Conservation (phyloP, 305 asterid genomes). For the Withania somnifera region DNA sequence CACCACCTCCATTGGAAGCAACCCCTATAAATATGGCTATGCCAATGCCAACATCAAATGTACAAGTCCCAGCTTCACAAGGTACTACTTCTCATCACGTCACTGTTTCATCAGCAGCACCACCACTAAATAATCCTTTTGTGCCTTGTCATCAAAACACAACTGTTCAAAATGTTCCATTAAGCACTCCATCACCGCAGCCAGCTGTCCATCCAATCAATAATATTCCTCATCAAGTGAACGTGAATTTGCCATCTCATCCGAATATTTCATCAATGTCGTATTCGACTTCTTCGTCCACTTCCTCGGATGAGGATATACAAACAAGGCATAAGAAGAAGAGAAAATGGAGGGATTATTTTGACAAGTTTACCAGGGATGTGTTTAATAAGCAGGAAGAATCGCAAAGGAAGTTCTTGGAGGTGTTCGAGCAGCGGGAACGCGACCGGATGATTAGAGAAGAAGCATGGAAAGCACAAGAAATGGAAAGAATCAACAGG, state of each 20-base stretch:
- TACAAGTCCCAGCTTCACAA: background rate
- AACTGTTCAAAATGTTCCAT: conserved; percentile 18
- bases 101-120: conserved; percentile 40
- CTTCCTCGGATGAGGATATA: conserved; percentile 67
- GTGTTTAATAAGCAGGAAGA: conserved; percentile 71
- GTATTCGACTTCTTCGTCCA: conserved; percentile 57
- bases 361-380: conserved; percentile 45
- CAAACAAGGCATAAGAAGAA: conserved; percentile 50
- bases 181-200: conserved; percentile 6
- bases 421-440: conserved; percentile 58
- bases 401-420: conserved; percentile 56
- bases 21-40: background rate
- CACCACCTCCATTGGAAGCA: conserved; percentile 14
- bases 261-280: conserved; percentile 14
- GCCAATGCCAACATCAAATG: conserved; percentile 13
- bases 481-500: conserved; percentile 51
- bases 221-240: conserved; percentile 10
- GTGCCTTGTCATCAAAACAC: conserved; percentile 9
- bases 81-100: conserved; percentile 1
- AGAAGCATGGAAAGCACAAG: conserved; percentile 71
- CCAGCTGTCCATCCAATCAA: background rate
- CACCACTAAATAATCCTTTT: conserved; percentile 4
- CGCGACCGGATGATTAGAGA: conserved; percentile 61
- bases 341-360: conserved; percentile 75
- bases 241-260: conserved; percentile 9